Conservation (phyloP, 331 rosid species). For the Stylosanthes scabra region DNA sequence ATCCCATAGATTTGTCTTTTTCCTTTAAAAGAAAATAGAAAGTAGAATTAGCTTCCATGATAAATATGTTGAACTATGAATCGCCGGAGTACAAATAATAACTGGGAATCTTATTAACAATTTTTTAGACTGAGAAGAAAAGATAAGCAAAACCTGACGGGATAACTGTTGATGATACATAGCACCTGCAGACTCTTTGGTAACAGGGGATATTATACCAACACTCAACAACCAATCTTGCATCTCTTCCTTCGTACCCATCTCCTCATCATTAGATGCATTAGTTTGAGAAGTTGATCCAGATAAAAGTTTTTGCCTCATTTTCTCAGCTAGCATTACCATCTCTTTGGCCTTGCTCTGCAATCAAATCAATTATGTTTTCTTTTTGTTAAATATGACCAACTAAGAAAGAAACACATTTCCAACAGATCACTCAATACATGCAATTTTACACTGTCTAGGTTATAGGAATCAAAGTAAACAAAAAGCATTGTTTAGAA, state of each 20-base stretch:
- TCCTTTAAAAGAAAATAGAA: neutral
- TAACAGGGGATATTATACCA: conserved; percentile 95
- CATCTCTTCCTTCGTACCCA: conserved; percentile 96
- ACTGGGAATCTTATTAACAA: no score
- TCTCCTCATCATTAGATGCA: conserved; percentile 72
- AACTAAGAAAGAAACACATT: conserved; percentile 18
- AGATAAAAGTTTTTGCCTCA: conserved; percentile 90
- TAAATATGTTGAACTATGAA: conserved; percentile 9
- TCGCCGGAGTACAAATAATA: neutral
- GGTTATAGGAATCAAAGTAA: neutral
- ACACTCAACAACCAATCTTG: conserved; percentile 96
- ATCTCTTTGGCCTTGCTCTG: conserved; percentile 99
- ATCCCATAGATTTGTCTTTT: no score
- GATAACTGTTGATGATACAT: conserved; percentile 93
- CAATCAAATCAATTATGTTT: conserved; percentile 28
- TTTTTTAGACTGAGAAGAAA: conserved; percentile 6
- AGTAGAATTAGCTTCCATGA: conserved; percentile 17
- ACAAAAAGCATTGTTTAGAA: conserved; percentile 7
- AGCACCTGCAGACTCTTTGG: conserved; percentile 98
- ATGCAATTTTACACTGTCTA: conserved; percentile 22
- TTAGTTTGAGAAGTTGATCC: conserved; percentile 69
- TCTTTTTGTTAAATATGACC: conserved; percentile 1
- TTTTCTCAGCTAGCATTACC: conserved; percentile 96
- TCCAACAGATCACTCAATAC: conserved; percentile 10
- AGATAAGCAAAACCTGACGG: conserved; percentile 78